Conservation (phyloP, 2,329 filamentous ascomycete genomes). For the Trichoderma sp. region DNA sequence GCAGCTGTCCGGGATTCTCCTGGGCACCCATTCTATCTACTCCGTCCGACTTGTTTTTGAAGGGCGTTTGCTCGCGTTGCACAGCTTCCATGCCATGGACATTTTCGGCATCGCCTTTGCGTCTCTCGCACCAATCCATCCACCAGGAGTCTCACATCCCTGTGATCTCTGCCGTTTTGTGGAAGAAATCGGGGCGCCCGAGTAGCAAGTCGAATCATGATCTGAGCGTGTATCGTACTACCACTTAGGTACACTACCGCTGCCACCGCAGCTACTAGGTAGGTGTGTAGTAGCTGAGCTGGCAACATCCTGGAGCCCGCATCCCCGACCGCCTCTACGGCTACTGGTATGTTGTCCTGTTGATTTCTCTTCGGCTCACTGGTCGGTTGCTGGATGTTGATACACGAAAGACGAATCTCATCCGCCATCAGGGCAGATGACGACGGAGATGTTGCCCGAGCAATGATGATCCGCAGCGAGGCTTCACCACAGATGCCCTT, state of each 20-base stretch:
- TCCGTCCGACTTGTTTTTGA: conserved; percentile 6
- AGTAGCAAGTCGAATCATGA: conserved; percentile 9
- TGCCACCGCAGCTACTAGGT: too few species aligned
- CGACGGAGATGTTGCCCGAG: background rate
- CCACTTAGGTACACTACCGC: background rate
- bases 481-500: background rate
- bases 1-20: conserved; percentile 14
- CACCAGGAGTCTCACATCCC: conserved; percentile 2
- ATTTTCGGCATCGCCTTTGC: conserved; percentile 15
- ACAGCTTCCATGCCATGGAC: conserved; percentile 14
- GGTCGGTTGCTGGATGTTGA: background rate
- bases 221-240: conserved; percentile 6
- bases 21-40: background rate
- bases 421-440: background rate
- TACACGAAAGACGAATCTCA: background rate
- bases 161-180: conserved; percentile 1
- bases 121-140: background rate
- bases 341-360: background rate
- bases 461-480: background rate
- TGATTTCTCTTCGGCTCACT: background rate
- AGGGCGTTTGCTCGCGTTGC: conserved; percentile 17
- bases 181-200: conserved; percentile 19
- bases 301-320: conserved; percentile 5
- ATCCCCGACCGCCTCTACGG: conserved; percentile 17
- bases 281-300: conserved; percentile 5